phyloP scores from a whole-genome alignment of 495 filamentous ascomycete species.

The Penicillium mononematosum region DNA sequence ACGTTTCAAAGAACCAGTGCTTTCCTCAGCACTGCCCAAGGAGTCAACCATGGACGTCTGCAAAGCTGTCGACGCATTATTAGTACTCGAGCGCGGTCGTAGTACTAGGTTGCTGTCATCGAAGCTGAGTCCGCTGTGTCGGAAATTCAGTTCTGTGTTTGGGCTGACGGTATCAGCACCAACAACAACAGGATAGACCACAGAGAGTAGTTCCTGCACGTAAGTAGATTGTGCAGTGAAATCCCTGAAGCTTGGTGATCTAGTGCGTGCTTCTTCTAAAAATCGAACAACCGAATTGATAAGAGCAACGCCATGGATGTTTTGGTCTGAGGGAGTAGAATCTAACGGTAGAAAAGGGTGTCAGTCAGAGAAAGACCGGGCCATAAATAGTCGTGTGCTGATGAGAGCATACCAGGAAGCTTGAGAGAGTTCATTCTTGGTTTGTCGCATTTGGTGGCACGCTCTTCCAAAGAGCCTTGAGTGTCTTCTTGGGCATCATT shows the following conservation, averaged over 20 bases:
- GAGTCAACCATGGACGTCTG: slow-evolving; percentile 64
- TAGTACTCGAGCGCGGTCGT: slow-evolving; percentile 61
- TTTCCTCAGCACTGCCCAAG: slow-evolving; percentile 43
- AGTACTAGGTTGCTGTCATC: slow-evolving; percentile 83
- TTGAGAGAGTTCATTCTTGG: slow-evolving; percentile 24
- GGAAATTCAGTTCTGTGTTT: slow-evolving; percentile 77
- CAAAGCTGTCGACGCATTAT: slow-evolving; percentile 56
- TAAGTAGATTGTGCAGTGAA: slow-evolving; percentile 78
- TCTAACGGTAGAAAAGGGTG: slow-evolving; percentile 5
- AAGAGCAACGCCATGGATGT: slow-evolving; percentile 37
- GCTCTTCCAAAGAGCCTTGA: slow-evolving; percentile 12
- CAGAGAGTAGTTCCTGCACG: slow-evolving; percentile 69
- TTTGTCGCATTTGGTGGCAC: slow-evolving; percentile 7
- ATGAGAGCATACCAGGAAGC: slow-evolving; percentile 19
- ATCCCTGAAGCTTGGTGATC: slow-evolving; percentile 72
- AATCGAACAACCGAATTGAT: slow-evolving; percentile 76
- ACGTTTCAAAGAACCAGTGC: slow-evolving; percentile 60
- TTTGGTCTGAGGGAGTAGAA: slow-evolving; percentile 11
- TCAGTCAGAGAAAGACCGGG: background rate
- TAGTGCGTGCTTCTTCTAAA: slow-evolving; percentile 69
- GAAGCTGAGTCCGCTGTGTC: slow-evolving; percentile 75
- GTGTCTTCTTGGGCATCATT: background rate
- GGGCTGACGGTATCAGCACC: slow-evolving; percentile 78
- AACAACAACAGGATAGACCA: slow-evolving; percentile 81
- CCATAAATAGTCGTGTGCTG: background rate